phyloP scores from a whole-genome alignment of 371 early-diverging fungal genomes.

The Conidiobolus incongruus region DNA sequence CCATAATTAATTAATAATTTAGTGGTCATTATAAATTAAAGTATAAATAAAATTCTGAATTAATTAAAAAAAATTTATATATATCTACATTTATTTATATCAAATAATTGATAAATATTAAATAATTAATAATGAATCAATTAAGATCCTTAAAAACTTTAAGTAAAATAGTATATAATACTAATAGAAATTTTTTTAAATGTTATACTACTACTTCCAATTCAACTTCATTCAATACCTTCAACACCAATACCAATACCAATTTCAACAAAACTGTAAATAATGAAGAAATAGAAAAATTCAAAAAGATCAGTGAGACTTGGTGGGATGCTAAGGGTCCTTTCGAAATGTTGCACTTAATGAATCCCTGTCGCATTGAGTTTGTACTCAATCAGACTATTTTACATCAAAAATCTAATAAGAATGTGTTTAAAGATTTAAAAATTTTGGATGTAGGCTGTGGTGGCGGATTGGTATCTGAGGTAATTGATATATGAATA shows the following conservation, averaged over 20 bases:
- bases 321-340: constrained; percentile 90
- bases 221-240: not conserved
- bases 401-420: constrained; percentile 2
- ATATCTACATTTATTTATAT: too few relatives aligned
- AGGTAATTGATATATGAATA: constrained; percentile 20
- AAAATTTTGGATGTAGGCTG: constrained; percentile 81
- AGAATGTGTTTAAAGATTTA: constrained; percentile 13
- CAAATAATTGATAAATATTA: too few relatives aligned
- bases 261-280: constrained; percentile 20
- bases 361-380: constrained; percentile 65
- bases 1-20: too few relatives aligned
- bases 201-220: not conserved
- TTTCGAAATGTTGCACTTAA: constrained; percentile 64
- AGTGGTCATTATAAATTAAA: too few relatives aligned
- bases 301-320: constrained; percentile 38
- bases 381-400: constrained; percentile 44
- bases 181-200: too few relatives aligned
- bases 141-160: too few relatives aligned
- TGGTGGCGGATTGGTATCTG: constrained; percentile 80
- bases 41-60: too few relatives aligned
- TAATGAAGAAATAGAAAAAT: constrained; percentile 59
- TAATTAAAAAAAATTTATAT: too few relatives aligned
- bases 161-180: too few relatives aligned
- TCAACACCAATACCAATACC: not conserved
- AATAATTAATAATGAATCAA: too few relatives aligned